phyloP scores from a whole-genome alignment of 1,284 basidiomycete genomes.

The Marasmius tenuissimus region DNA sequence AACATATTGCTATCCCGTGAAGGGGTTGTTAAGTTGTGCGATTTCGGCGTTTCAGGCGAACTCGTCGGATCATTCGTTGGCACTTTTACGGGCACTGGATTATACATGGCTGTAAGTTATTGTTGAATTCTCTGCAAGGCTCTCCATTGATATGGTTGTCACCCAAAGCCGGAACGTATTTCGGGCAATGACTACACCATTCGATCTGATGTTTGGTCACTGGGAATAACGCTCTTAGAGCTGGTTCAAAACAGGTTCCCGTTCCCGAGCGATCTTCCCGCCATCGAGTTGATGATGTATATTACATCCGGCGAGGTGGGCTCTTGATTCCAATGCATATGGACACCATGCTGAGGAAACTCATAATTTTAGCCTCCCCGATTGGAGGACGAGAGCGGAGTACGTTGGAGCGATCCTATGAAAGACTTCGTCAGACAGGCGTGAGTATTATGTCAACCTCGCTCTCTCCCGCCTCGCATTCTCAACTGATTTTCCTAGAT shows the following conservation, averaged over 20 bases:
- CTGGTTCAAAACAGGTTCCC: slow-evolving; percentile 95
- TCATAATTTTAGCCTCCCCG: slow-evolving; percentile 67
- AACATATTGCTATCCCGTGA: slow-evolving; percentile 88
- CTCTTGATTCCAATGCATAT: slow-evolving; percentile 12
- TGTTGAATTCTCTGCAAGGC: slow-evolving; percentile 4
- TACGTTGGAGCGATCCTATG: slow-evolving; percentile 83
- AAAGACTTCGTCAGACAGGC: slow-evolving; percentile 91
- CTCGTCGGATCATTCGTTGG: slow-evolving; percentile 89
- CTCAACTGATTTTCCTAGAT: slow-evolving; percentile 32
- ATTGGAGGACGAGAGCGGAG: slow-evolving; percentile 70
- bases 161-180: slow-evolving; percentile 84
- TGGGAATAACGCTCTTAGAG: slow-evolving; percentile 91
- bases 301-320: slow-evolving; percentile 81
- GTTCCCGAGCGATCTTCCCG: slow-evolving; percentile 88
- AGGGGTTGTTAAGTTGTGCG: slow-evolving; percentile 90
- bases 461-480: slow-evolving; percentile 11
- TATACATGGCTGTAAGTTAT: slow-evolving; percentile 92
- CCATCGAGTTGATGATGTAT: slow-evolving; percentile 93
- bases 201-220: slow-evolving; percentile 97
- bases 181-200: slow-evolving; percentile 89
- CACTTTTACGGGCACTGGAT: slow-evolving; percentile 95
- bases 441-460: slow-evolving; percentile 45
- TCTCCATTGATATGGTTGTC: slow-evolving; percentile 14
- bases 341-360: slow-evolving; percentile 11
- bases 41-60: slow-evolving; percentile 97